Evolutionary conservation across 2,329 filamentous ascomycete genomes (phyloP).

Genomic region (Colletotrichum chlorophyti): DNA sequence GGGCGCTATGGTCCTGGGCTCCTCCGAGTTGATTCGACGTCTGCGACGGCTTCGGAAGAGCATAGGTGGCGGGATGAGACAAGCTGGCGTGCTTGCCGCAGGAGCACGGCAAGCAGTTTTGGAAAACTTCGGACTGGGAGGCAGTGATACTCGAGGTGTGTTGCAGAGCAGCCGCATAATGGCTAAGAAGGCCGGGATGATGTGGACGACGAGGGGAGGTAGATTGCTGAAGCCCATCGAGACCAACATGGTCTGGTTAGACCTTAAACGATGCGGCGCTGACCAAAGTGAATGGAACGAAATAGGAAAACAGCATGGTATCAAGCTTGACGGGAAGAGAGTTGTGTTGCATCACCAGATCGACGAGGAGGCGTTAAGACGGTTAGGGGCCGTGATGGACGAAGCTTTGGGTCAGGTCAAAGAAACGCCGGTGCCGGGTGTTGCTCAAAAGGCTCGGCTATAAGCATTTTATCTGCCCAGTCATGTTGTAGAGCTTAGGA

Average conservation of each 20-base stretch:
- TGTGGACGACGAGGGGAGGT: slow-evolving; percentile 71
- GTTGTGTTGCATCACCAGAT: slow-evolving; percentile 23
- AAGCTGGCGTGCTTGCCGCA: slow-evolving; percentile 78
- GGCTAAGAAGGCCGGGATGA: slow-evolving; percentile 62
- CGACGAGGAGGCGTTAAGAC: slow-evolving; percentile 6
- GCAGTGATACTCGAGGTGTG: slow-evolving; percentile 34
- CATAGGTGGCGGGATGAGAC: slow-evolving; percentile 79
- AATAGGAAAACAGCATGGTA: not conserved
- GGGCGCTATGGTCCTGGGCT: slow-evolving; percentile 54
- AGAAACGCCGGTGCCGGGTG: not conserved
- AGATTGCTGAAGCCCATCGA: slow-evolving; percentile 69
- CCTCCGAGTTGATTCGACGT: slow-evolving; percentile 64
- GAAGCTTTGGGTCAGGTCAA: not conserved
- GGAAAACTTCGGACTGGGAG: slow-evolving; percentile 72
- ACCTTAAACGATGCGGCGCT: slow-evolving; percentile 1
- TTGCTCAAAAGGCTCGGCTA: not conserved
- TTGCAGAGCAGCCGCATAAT: slow-evolving; percentile 61
- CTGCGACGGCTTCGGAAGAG: slow-evolving; percentile 81
- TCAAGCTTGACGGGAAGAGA: slow-evolving; percentile 22
- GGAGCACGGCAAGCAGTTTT: slow-evolving; percentile 80
- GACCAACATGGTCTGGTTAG: slow-evolving; percentile 81
- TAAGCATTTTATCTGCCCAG: too few species aligned
- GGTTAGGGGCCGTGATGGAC: slow-evolving; percentile 5
- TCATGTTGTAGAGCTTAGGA: too few species aligned
- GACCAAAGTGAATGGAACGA: slow-evolving; percentile 3